These are phyloP conservation scores for Ajuga chamaepitys DNA, from an alignment of 257 asterid species.

Conservation along the genomic window DNA sequence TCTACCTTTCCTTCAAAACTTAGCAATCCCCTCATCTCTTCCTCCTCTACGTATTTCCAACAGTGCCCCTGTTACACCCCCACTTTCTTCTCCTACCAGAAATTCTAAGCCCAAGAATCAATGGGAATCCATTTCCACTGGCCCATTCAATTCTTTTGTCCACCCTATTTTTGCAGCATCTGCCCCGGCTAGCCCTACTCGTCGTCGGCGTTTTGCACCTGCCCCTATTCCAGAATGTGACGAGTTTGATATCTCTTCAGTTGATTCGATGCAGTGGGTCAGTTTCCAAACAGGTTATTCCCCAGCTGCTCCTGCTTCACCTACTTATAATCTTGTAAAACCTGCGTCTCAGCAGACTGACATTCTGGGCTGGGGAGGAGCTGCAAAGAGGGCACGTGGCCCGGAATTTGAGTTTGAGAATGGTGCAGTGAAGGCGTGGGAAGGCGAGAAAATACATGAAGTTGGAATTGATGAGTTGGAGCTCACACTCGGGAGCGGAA, in stretches of 20 bases:
- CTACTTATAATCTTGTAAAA: slow-evolving; percentile 60
- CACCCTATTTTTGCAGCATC: slow-evolving; percentile 63
- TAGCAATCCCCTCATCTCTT: slow-evolving; percentile 30
- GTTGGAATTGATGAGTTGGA: slow-evolving; percentile 66
- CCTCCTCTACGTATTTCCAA: slow-evolving; percentile 68
- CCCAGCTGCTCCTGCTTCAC: slow-evolving; percentile 41
- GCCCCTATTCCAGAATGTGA: slow-evolving; percentile 79
- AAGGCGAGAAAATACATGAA: slow-evolving; percentile 65
- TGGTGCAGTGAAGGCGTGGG: slow-evolving; percentile 70
- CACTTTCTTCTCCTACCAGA: slow-evolving; percentile 81
- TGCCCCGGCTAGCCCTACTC: slow-evolving; percentile 80
- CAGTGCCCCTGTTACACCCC: slow-evolving; percentile 90
- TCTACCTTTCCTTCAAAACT: slow-evolving; percentile 49
- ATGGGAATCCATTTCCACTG: slow-evolving; percentile 46
- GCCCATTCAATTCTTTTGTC: slow-evolving; percentile 34
- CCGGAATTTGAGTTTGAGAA: slow-evolving; percentile 67
- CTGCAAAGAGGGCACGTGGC: slow-evolving; percentile 49
- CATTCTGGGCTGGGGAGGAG: slow-evolving; percentile 39
- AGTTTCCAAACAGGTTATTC: slow-evolving; percentile 34
- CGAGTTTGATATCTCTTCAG: slow-evolving; percentile 35
- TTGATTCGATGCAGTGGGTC: slow-evolving; percentile 40
- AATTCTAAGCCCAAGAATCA: slow-evolving; percentile 49
- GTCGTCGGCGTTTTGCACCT: slow-evolving; percentile 44
- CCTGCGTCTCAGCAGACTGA: slow-evolving; percentile 31
- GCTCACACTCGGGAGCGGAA: slow-evolving; percentile 66